A percentile compares a stretch with the other conserved stretches of the same genome.
These are phyloP conservation scores for Camellia lanceoleosa DNA, from an alignment of 148 eudicot species.

Conservation along the genomic window DNA sequence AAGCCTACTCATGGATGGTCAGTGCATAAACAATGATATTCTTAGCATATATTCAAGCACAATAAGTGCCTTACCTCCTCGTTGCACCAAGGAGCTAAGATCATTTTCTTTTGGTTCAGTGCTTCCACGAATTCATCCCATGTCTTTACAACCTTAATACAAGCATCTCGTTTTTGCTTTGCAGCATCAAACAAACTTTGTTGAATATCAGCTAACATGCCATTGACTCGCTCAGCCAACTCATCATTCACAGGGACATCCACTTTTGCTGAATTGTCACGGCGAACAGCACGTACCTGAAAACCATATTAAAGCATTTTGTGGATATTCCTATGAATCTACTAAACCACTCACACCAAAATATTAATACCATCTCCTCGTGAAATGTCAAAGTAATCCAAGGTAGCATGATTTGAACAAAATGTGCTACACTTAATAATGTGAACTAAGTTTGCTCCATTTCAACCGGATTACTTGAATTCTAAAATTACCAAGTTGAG, in stretches of 20 bases:
- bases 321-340: too few species aligned
- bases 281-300: constrained; percentile 83
- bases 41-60: neutral
- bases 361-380: too few species aligned
- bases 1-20: too few species aligned
- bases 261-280: constrained; percentile 68
- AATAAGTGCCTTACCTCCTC: constrained; percentile 64
- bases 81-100: constrained; percentile 96
- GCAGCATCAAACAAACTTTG: constrained; percentile 65
- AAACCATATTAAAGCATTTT: neutral
- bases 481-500: too few species aligned
- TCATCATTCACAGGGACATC: constrained; percentile 61
- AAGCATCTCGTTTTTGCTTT: constrained; percentile 73
- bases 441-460: too few species aligned
- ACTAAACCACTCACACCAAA: too few species aligned
- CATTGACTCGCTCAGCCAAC: constrained; percentile 50
- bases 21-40: too few species aligned
- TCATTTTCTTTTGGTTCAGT: constrained; percentile 73
- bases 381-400: too few species aligned
- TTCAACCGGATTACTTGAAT: too few species aligned
- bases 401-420: too few species aligned
- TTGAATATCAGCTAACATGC: constrained; percentile 59
- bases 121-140: constrained; percentile 95
- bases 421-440: too few species aligned
- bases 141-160: constrained; percentile 53